Evolutionary conservation across 2,329 filamentous ascomycete genomes (phyloP).

Genomic region (Atkinsonella hypoxylon): DNA sequence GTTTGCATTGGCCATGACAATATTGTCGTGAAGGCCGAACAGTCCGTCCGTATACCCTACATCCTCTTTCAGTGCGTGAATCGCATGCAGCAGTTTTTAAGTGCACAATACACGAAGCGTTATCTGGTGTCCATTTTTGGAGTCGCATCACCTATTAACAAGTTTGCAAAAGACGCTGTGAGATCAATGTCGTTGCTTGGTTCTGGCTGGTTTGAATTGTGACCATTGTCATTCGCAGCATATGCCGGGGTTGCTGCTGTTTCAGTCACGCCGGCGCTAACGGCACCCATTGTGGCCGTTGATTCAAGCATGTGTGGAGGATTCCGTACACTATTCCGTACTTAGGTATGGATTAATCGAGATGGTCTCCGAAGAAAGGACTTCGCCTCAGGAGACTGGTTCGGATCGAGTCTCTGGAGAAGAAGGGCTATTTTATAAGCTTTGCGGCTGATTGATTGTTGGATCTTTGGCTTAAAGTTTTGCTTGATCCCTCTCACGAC

Average conservation of each 20-base stretch:
- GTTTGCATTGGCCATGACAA: constrained; percentile 16
- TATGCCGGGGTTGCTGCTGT: neutral
- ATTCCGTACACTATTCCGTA: no score
- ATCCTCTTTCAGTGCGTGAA: constrained; percentile 55
- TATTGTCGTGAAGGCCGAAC: constrained; percentile 47
- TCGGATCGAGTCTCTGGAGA: no score
- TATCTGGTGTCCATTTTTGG: constrained; percentile 21
- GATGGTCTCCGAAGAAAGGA: no score
- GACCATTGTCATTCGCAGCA: neutral
- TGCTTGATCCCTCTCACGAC: no score
- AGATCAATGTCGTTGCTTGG: neutral
- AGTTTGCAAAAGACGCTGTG: neutral
- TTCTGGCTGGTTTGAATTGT: neutral
- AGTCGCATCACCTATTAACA: neutral
- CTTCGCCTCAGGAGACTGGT: no score
- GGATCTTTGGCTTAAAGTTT: no score
- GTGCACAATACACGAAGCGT: constrained; percentile 50
- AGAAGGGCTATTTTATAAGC: no score
- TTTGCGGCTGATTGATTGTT: no score
- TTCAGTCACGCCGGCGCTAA: neutral
- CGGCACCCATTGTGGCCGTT: neutral
- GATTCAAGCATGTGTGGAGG: no score
- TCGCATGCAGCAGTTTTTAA: constrained; percentile 60
- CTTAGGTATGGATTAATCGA: no score
- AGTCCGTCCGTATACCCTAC: constrained; percentile 55